A percentile compares a stretch with the other conserved stretches of the same genome.
Conservation (phyloP, 495 filamentous ascomycete species). For the Aspergillus campestris region DNA sequence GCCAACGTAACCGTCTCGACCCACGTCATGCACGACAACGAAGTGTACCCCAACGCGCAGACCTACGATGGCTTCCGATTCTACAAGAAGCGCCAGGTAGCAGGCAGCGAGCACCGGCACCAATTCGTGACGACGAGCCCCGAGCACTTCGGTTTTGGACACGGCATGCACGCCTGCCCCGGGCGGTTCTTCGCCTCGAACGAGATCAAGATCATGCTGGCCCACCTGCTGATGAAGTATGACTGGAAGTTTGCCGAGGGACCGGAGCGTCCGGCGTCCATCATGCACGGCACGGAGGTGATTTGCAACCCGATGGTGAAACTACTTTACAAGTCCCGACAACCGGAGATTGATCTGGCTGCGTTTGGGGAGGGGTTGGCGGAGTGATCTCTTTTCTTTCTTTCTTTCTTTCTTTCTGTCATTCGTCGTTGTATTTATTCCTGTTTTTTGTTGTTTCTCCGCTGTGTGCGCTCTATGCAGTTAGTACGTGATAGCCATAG, state of each 20-base stretch:
- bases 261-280: constrained; percentile 14
- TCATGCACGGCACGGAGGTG: constrained; percentile 19
- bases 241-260: constrained; percentile 39
- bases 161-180: constrained; percentile 46
- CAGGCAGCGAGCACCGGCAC: constrained; percentile 32
- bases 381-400: no score
- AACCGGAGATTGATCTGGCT: constrained; percentile 21
- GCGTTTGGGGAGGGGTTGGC: constrained; percentile 13
- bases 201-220: constrained; percentile 38
- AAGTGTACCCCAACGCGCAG: constrained; percentile 33
- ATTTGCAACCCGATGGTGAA: constrained; percentile 22
- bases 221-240: constrained; percentile 44
- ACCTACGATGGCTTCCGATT: constrained; percentile 43
- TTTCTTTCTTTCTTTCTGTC: no score
- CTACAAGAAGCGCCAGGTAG: constrained; percentile 31
- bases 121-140: constrained; percentile 39
- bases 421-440: no score
- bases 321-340: constrained; percentile 20
- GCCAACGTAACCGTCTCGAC: constrained; percentile 27
- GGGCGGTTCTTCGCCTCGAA: constrained; percentile 45
- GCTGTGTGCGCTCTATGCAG: no score
- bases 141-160: constrained; percentile 39
- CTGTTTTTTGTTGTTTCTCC: no score
- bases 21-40: constrained; percentile 27
- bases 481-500: no score